Conservation (phyloP, 2,329 filamentous ascomycete species). For the Alternaria longipes region DNA sequence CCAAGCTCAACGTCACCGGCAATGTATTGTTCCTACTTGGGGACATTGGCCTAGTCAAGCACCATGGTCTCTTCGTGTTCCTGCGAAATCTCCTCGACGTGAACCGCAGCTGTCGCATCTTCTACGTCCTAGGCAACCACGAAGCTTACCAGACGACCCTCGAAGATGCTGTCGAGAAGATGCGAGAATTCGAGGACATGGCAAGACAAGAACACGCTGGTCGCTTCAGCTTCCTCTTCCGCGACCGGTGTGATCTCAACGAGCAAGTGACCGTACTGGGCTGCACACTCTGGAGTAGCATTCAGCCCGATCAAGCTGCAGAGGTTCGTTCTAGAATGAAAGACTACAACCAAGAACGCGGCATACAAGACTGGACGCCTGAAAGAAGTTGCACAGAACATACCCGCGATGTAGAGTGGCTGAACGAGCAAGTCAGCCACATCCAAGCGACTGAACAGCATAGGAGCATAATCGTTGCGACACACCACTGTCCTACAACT, state of each 20-base stretch:
- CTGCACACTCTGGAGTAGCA: neutral
- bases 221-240: neutral
- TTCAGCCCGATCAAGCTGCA: neutral
- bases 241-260: neutral
- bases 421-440: slow-evolving; percentile 47
- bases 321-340: slow-evolving; percentile 8
- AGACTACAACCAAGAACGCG: neutral
- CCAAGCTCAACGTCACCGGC: neutral
- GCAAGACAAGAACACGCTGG: neutral
- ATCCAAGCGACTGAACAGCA: slow-evolving; percentile 28
- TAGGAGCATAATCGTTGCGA: slow-evolving; percentile 51
- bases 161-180: neutral
- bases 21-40: neutral
- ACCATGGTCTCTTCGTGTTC: neutral
- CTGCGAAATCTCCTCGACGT: neutral
- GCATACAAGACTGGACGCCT: slow-evolving; percentile 28
- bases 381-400: slow-evolving; percentile 53
- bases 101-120: neutral
- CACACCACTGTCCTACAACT: slow-evolving; percentile 56
- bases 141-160: neutral
- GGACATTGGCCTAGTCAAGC: neutral
- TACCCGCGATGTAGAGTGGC: slow-evolving; percentile 54
- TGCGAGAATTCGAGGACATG: neutral
- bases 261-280: neutral
- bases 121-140: neutral